A percentile compares a stretch with the other conserved stretches of the same genome.
phyloP scores from a whole-genome alignment of 2,329 filamentous ascomycete species.

The Fusarium domesticum region DNA sequence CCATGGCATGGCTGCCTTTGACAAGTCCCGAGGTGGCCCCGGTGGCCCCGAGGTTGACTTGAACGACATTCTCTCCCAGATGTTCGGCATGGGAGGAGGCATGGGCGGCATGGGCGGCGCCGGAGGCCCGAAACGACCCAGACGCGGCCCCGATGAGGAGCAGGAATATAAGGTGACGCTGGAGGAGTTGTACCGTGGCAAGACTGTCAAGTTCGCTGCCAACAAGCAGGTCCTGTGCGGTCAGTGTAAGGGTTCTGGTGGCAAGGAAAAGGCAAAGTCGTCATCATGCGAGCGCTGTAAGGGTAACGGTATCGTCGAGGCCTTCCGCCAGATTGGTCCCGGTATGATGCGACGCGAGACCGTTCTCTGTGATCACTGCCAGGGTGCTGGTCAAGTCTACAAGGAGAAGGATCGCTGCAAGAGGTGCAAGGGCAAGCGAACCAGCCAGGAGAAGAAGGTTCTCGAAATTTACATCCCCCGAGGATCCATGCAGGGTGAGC shows the following conservation, averaged over 20 bases:
- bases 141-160: constrained; percentile 78
- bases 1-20: constrained; percentile 94
- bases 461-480: constrained; percentile 94
- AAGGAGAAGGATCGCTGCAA: constrained; percentile 98
- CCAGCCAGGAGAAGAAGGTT: constrained; percentile 84
- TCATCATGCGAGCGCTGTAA: constrained; percentile 80
- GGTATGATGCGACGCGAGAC: constrained; percentile 80
- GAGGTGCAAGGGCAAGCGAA: constrained; percentile 94
- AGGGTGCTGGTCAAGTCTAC: constrained; percentile 79
- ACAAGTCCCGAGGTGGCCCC: constrained; percentile 65
- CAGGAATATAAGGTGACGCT: constrained; percentile 87
- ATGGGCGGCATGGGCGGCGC: constrained; percentile 45
- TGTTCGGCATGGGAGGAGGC: constrained; percentile 74
- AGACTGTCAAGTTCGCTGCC: constrained; percentile 94
- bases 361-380: constrained; percentile 77
- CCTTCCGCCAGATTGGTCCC: constrained; percentile 78
- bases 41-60: constrained; percentile 74
- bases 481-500: constrained; percentile 81
- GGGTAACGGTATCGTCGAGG: constrained; percentile 73
- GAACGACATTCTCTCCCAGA: constrained; percentile 88
- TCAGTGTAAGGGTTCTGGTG: constrained; percentile 83
- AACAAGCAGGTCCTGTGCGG: constrained; percentile 91
- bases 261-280: constrained; percentile 86
- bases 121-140: constrained; percentile 58
- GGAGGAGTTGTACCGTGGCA: constrained; percentile 97